Percentiles rank a stretch among this genome's conserved stretches.
Evolutionary conservation across 495 filamentous ascomycete species (phyloP).

Genomic region (Daldinia caldariorum): DNA sequence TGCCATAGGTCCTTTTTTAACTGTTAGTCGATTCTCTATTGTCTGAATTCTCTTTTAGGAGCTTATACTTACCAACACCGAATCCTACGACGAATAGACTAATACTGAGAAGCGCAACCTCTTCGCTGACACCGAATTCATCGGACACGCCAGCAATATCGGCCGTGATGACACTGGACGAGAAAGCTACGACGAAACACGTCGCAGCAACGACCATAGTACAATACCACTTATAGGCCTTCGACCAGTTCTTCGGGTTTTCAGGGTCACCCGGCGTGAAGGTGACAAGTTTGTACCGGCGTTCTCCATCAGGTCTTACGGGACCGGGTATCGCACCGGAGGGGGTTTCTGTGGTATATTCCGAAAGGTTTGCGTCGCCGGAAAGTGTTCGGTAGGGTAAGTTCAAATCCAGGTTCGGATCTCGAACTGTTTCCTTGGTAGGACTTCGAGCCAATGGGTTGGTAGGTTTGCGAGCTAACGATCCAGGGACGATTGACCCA

Average conservation of each 20-base stretch:
- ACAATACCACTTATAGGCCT: constrained; percentile 71
- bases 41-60: background rate
- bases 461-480: constrained; percentile 21
- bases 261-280: constrained; percentile 73
- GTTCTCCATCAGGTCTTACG: constrained; percentile 60
- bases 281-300: constrained; percentile 76
- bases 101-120: constrained; percentile 73
- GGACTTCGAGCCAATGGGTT: constrained; percentile 27
- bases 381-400: constrained; percentile 72
- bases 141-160: constrained; percentile 68
- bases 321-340: constrained; percentile 70
- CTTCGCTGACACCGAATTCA: constrained; percentile 69
- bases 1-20: constrained; percentile 66
- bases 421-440: constrained; percentile 36
- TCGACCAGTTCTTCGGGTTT: constrained; percentile 76
- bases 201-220: constrained; percentile 72
- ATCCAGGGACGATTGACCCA: constrained; percentile 20
- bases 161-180: constrained; percentile 72
- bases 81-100: constrained; percentile 84
- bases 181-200: constrained; percentile 73
- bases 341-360: constrained; percentile 70
- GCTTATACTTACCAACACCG: constrained; percentile 66
- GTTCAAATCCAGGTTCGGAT: constrained; percentile 55
- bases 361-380: constrained; percentile 66
- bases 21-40: constrained; percentile 47